Conservation (phyloP, 2,329 filamentous ascomycete species). For the Diaporthe nobilis region DNA sequence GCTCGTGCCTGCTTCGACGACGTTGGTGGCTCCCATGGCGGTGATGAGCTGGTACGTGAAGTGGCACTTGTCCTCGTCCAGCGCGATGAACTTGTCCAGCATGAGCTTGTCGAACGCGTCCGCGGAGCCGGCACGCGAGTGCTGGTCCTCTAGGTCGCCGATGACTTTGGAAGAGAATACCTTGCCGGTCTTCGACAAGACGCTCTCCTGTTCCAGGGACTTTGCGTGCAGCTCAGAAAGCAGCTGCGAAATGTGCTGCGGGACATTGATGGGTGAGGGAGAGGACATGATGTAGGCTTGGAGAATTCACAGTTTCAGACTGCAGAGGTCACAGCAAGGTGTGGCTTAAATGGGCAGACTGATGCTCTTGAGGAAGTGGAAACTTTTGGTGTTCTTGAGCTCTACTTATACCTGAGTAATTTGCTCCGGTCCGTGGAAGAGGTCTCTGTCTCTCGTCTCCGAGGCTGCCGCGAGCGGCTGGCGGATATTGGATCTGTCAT, state of each 20-base stretch:
- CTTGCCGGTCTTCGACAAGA: constrained; percentile 1
- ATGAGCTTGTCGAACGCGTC: constrained; percentile 6
- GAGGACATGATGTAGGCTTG: not conserved
- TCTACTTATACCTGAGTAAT: not conserved
- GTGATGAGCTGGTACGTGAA: constrained; percentile 58
- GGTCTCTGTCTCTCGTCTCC: not conserved
- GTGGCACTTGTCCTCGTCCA: constrained; percentile 60
- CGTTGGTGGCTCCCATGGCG: constrained; percentile 42
- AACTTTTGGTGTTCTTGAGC: not conserved
- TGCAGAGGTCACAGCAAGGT: not conserved
- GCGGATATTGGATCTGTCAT: not conserved
- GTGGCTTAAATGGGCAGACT: not conserved
- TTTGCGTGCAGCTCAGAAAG: constrained; percentile 14
- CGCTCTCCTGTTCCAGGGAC: constrained; percentile 9
- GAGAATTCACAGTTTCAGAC: not conserved
- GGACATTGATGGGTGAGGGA: not conserved
- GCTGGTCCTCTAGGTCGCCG: not conserved
- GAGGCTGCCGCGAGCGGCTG: not conserved
- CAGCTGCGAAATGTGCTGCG: not conserved
- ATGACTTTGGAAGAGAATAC: not conserved
- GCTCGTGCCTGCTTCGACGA: constrained; percentile 40
- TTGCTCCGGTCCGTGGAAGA: not conserved
- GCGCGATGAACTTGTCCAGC: constrained; percentile 60
- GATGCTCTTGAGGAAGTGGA: not conserved
- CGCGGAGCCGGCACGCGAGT: not conserved